Percentiles rank a stretch among this genome's conserved stretches.
Conservation (phyloP, 2,329 filamentous ascomycete genomes). For the Emericellopsis atlantica region DNA sequence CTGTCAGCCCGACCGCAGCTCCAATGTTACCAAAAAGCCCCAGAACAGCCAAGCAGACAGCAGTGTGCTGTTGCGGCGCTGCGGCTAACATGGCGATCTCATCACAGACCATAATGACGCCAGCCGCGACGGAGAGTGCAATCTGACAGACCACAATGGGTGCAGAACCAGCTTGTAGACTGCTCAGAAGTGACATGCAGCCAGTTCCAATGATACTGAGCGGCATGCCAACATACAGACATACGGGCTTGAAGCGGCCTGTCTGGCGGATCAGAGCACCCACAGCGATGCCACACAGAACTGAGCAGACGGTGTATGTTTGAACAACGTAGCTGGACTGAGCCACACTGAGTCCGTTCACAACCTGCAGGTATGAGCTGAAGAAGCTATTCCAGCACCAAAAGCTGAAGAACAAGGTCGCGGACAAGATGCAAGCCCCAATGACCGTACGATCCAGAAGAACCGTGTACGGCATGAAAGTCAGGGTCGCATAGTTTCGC, state of each 20-base stretch:
- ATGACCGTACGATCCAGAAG: conserved; percentile 24
- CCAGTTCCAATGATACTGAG: conserved; percentile 42
- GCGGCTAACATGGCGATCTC: conserved; percentile 52
- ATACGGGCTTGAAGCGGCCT: conserved; percentile 34
- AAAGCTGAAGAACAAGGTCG: conserved; percentile 21
- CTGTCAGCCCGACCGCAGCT: conserved; percentile 43
- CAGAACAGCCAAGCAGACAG: conserved; percentile 46
- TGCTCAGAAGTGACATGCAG: conserved; percentile 48
- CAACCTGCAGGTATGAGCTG: conserved; percentile 23
- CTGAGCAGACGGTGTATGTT: conserved; percentile 23
- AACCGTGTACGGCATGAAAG: conserved; percentile 22
- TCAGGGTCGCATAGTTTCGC: conserved; percentile 22
- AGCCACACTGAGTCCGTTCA: conserved; percentile 20
- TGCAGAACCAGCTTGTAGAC: conserved; percentile 32
- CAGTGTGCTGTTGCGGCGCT: conserved; percentile 45
- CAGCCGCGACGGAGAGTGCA: conserved; percentile 45
- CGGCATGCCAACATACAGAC: conserved; percentile 33
- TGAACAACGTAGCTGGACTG: conserved; percentile 23
- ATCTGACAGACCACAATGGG: conserved; percentile 49
- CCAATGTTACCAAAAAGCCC: conserved; percentile 49
- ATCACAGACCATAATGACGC: conserved; percentile 40
- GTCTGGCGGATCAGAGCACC: conserved; percentile 25
- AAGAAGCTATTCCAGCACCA: conserved; percentile 26
- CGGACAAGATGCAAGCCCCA: conserved; percentile 21
- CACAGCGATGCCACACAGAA: conserved; percentile 17